Base-by-base conservation (phyloP, 805 yeast genomes). In the Wickerhamiella australiensis region DNA sequence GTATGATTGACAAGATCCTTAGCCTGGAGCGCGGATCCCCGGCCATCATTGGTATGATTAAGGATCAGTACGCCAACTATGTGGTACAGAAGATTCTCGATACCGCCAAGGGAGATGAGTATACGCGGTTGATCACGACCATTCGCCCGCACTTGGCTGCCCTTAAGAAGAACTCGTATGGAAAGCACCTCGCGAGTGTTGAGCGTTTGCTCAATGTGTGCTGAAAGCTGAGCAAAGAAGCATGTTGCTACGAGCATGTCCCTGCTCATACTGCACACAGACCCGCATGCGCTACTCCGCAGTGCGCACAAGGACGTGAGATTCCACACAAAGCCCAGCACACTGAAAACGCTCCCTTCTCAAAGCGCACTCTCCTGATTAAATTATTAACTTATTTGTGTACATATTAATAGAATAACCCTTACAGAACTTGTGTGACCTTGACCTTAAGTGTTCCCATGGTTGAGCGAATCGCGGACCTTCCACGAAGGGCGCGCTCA, bases 61-160 rank as follows among this genome's bases (percentile, higher is more conserved):
- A 85, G 63, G 99, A 92, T 65, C 97, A 92, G 64, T 92, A 82
- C 68, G 99, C 97, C 21, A 92, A 92, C 65, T 92, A 92, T 62
- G 99, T 92, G 43, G 86, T 92, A 46, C 99, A 92, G 65, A 88
- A 90, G 64, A 74, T 92, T 58, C 88, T 92, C 38, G 95, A 85
- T 54, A 82, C 83, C 2, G 76, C 88, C 36, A 77, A 76, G 53
- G 82, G 82, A 42, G 72, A 72, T 31, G 84, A 84, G 59, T 81
- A 84, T 65, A 78, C 72, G 46, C 63, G 78, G 26, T 72, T 92
- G 53, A 85, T 87, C 46, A 69, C 75, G 51, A 81, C 82, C 57
- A 84, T 90, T 54, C 77, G 80, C 66, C 85, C 85, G 47, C 88
- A 85, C 60, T 71, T 90, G 65, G 81, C 82, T 56, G 77, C 79